phyloP scores from a whole-genome alignment of 2,329 filamentous ascomycete species.

The Hortaea sp. region DNA sequence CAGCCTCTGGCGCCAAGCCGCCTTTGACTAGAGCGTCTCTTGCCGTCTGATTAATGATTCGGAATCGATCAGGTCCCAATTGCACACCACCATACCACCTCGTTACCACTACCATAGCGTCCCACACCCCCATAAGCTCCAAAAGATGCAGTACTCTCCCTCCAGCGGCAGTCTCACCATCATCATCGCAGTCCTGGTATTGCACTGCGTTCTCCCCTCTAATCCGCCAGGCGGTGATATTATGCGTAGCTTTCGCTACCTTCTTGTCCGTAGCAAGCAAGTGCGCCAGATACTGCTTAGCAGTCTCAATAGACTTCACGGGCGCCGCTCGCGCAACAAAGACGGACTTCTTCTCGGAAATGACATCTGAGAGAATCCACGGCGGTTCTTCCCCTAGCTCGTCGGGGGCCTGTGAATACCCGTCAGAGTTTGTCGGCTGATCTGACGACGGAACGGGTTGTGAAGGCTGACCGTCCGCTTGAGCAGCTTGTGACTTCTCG shows the following conservation, averaged over 20 bases:
- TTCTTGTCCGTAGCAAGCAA: conserved; percentile 75
- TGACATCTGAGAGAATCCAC: conserved; percentile 65
- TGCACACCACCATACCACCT: conserved; percentile 92
- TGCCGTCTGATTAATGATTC: conserved; percentile 77
- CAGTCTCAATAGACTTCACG: conserved; percentile 61
- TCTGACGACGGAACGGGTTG: not conserved
- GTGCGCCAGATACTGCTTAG: conserved; percentile 60
- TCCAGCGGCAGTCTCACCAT: conserved; percentile 89
- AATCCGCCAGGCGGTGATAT: conserved; percentile 91
- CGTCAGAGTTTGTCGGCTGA: conserved; percentile 19
- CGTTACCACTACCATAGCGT: conserved; percentile 84
- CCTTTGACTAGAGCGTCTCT: conserved; percentile 75
- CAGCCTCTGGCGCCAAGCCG: conserved; percentile 53
- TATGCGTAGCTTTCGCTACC: conserved; percentile 79
- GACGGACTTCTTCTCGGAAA: conserved; percentile 75
- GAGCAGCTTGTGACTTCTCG: conserved; percentile 20
- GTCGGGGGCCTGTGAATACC: conserved; percentile 12
- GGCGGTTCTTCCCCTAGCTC: conserved; percentile 38
- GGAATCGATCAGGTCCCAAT: conserved; percentile 79
- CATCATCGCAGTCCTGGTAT: conserved; percentile 93
- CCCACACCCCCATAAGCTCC: conserved; percentile 91
- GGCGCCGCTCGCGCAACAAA: conserved; percentile 70
- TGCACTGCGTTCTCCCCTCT: conserved; percentile 39
- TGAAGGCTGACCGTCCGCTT: conserved; percentile 19
- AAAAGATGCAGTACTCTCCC: conserved; percentile 76